Evolutionary conservation across 495 filamentous ascomycete species (phyloP), one percentile per base, ranked within the genome.

Genomic region (Podospora pseudoanserina): DNA sequence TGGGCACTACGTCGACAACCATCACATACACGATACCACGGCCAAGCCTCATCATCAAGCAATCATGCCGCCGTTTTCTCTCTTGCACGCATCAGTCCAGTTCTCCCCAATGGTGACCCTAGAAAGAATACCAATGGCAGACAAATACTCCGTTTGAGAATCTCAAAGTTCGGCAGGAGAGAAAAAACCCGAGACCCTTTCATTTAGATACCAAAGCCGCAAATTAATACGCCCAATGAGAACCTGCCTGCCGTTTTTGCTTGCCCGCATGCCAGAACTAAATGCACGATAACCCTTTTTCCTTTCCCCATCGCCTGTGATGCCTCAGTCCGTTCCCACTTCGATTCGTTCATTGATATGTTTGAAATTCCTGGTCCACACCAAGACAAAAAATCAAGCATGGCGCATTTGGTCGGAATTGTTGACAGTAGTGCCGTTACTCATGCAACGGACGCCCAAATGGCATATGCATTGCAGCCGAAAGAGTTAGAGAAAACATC

Each of bases 51-150:
- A 61, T 27, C 20, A 60, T 28, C 59, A 61, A 32, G 15, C 30
- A 61, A 61, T 32, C 59, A 61, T 61, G 59, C 7, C 18, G 56
- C 27, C 30, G 59, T 30, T 61, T 61, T 61, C 59, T 61, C 59
- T 61, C 30, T 61, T 23, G 23, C 59, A 26, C 16, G 34, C 30
- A 28, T 61, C 30, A 28, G 20, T 23, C 56, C 19, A 23, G 19
- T 61, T 18, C 32, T 30, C 59, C 59, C 59, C 23, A 20, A 30
- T 49, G 39, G 39, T 49, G 13, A 61, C 59, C 59, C 59, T 61
- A 23, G 32, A 61, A 61, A 61, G 30, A 61, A 61, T 30, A 18
- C 59, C 59, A 61, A 7, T 61, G 59, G 59, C 27, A 59, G 39
- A 32, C 30, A 32, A 49, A 61, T 32, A 61, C 59, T 61, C 59